A percentile compares a stretch with the other conserved stretches of the same genome.
phyloP scores from a whole-genome alignment of 2,329 filamentous ascomycete genomes.

The Fusarium sororula region DNA sequence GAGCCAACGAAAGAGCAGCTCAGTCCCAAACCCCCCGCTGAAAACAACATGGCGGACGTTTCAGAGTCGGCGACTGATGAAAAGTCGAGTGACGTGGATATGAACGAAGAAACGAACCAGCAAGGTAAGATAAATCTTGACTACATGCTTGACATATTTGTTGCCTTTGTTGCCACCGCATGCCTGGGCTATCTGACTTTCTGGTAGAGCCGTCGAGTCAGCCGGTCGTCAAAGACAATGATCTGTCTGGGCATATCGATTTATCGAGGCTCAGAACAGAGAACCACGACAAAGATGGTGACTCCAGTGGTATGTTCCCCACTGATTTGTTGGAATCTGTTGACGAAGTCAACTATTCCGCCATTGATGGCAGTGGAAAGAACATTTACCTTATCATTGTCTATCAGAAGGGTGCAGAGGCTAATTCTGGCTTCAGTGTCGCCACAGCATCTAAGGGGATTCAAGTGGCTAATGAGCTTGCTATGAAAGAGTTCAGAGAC shows the following conservation, averaged over 20 bases:
- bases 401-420: neutral
- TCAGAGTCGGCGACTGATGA: too few species aligned
- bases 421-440: neutral
- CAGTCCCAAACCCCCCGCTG: too few species aligned
- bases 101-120: neutral
- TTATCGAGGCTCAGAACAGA: neutral
- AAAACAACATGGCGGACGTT: neutral
- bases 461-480: neutral
- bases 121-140: neutral
- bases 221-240: neutral
- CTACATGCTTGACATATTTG: neutral
- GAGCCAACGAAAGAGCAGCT: too few species aligned
- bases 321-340: neutral
- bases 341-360: neutral
- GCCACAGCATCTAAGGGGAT: neutral
- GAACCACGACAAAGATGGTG: neutral
- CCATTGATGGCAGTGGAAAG: neutral
- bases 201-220: neutral
- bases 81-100: neutral
- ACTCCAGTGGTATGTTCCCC: neutral
- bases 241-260: neutral
- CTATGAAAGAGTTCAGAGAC: neutral
- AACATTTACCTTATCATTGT: neutral
- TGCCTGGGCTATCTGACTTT: neutral
- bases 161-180: neutral